These are phyloP conservation scores for Debaryomyces prosopidis DNA, from an alignment of 805 yeast genomes.

Conservation along the genomic window DNA sequence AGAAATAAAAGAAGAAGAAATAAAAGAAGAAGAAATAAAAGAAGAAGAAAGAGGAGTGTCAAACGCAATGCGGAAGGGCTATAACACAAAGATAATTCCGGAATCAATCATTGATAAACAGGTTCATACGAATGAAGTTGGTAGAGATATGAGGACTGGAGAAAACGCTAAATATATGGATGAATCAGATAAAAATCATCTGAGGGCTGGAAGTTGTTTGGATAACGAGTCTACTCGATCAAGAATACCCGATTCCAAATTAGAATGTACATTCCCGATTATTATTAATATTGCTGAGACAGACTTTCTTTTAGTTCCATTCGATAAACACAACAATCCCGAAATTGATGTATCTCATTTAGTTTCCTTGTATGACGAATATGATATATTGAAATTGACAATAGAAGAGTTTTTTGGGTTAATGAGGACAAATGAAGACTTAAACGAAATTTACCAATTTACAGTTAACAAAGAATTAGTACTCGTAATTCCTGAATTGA, in stretches of 20 bases:
- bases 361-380: conserved; percentile 26
- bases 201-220: too few relatives aligned
- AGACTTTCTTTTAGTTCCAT: conserved; percentile 28
- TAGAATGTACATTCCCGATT: conserved; percentile 16
- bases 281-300: conserved; percentile 23
- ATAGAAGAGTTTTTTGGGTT: conserved; percentile 25
- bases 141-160: too few relatives aligned
- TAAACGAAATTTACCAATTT: conserved; percentile 23
- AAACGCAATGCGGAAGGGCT: too few relatives aligned
- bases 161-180: too few relatives aligned
- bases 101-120: too few relatives aligned
- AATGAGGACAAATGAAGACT: conserved; percentile 27
- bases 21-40: too few relatives aligned
- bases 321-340: conserved; percentile 5
- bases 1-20: too few relatives aligned
- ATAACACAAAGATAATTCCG: too few relatives aligned
- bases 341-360: conserved; percentile 16
- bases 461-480: conserved; percentile 26
- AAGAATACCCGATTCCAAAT: neutral
- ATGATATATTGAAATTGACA: conserved; percentile 14
- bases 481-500: conserved; percentile 28
- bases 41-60: too few relatives aligned
- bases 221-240: neutral
- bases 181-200: too few relatives aligned
- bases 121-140: too few relatives aligned